These are phyloP conservation scores for Lecanoromycetidae sp. DNA, from an alignment of 2,329 filamentous ascomycete species.

Conservation along the genomic window DNA sequence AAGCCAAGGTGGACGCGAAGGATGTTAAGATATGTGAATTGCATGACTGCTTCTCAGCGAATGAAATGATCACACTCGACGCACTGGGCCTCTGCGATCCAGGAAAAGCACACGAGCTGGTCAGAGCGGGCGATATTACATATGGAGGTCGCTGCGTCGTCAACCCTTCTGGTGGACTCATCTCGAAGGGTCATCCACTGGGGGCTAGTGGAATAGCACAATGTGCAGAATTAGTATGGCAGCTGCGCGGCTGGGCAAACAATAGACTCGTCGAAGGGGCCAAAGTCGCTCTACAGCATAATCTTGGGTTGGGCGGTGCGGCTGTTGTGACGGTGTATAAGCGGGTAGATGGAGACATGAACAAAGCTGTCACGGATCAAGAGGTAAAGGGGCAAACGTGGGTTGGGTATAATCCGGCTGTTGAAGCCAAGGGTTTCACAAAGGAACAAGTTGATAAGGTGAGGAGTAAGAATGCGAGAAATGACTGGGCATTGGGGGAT, in stretches of 20 bases:
- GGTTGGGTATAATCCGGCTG: conserved; percentile 84
- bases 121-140: conserved; percentile 76
- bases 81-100: conserved; percentile 65
- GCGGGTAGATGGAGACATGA: conserved; percentile 62
- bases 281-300: conserved; percentile 72
- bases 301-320: conserved; percentile 81
- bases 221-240: conserved; percentile 91
- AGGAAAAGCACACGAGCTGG: conserved; percentile 85
- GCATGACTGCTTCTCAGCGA: conserved; percentile 93
- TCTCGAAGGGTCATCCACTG: conserved; percentile 90
- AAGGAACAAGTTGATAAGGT: conserved; percentile 56
- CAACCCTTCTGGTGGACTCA: conserved; percentile 88
- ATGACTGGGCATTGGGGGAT: conserved; percentile 69
- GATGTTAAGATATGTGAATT: conserved; percentile 80
- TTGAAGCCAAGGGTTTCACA: conserved; percentile 80
- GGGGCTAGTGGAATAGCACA: conserved; percentile 92
- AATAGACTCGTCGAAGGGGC: conserved; percentile 64
- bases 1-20: conserved; percentile 54
- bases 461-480: conserved; percentile 56
- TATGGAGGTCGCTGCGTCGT: conserved; percentile 73
- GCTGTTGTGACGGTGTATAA: conserved; percentile 83
- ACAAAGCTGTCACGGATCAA: conserved; percentile 47
- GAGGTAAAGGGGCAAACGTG: conserved; percentile 54
- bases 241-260: conserved; percentile 89
- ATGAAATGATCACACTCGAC: conserved; percentile 85